Conservation (phyloP, 345 rosid species). For the Streptanthus diversifolius region DNA sequence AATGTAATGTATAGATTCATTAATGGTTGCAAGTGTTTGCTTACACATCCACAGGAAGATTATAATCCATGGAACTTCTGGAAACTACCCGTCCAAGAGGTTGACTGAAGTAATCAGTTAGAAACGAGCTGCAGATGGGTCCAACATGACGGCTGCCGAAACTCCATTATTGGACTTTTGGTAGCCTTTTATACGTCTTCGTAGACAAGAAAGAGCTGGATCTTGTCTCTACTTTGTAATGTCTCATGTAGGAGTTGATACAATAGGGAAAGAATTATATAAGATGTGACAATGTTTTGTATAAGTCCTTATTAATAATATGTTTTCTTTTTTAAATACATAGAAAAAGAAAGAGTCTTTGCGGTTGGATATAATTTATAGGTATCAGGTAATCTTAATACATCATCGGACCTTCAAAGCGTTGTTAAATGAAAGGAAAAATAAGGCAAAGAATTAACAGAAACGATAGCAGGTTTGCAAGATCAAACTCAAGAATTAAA, state of each 20-base stretch:
- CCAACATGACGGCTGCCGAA: not conserved
- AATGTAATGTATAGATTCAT: not conserved
- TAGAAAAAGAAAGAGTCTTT: not conserved
- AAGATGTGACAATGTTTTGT: constrained; percentile 19
- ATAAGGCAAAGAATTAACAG: too few species aligned
- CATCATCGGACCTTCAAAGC: not conserved
- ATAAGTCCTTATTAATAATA: not conserved
- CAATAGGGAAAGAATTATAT: constrained; percentile 21
- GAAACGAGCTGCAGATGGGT: constrained; percentile 8
- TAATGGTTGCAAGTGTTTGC: constrained; percentile 5
- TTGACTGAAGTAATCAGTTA: constrained; percentile 36
- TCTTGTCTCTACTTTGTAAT: constrained; percentile 13
- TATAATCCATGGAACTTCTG: constrained; percentile 82
- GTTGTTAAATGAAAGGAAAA: not conserved
- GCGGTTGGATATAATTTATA: not conserved
- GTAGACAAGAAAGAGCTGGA: constrained; percentile 7
- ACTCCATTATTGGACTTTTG: not conserved
- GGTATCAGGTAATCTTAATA: too few species aligned
- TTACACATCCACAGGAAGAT: constrained; percentile 61
- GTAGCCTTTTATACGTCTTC: constrained; percentile 4
- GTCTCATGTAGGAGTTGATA: constrained; percentile 27
- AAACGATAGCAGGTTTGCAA: not conserved
- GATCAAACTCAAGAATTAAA: not conserved
- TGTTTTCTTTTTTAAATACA: not conserved
- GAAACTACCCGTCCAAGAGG: constrained; percentile 61